A percentile compares a stretch with the other conserved stretches of the same genome.
These are phyloP conservation scores for Lasiosphaeriaceae sp. DNA, from an alignment of 495 filamentous ascomycete genomes.

Conservation along the genomic window DNA sequence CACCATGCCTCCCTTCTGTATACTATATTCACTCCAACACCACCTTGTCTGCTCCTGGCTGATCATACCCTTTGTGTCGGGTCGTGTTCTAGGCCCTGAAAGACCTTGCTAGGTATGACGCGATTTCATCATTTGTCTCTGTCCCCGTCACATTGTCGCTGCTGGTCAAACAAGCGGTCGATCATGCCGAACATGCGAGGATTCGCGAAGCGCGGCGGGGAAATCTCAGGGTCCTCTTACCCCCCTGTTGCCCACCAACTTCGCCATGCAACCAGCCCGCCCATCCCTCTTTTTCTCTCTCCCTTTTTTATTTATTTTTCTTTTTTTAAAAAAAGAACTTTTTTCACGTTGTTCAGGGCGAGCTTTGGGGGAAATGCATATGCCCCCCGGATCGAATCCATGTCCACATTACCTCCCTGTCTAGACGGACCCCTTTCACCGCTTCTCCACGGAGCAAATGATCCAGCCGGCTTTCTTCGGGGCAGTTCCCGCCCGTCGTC, in stretches of 20 bases:
- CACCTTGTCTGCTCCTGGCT: conserved; percentile 9
- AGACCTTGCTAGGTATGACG: conserved; percentile 46
- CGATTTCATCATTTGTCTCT: conserved; percentile 16
- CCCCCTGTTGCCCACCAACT: not conserved
- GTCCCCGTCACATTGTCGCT: conserved; percentile 9
- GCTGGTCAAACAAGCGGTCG: not conserved
- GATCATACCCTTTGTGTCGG: conserved; percentile 13
- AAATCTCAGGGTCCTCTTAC: conserved; percentile 4
- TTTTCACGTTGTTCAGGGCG: too few relatives aligned
- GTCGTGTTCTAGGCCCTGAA: conserved; percentile 37
- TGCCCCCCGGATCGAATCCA: too few relatives aligned
- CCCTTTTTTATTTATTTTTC: too few relatives aligned
- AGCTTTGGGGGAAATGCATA: too few relatives aligned
- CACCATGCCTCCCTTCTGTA: conserved; percentile 1
- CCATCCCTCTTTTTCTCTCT: too few relatives aligned
- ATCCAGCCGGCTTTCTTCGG: too few relatives aligned
- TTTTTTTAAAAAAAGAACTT: too few relatives aligned
- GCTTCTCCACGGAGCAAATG: too few relatives aligned
- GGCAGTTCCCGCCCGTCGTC: too few relatives aligned
- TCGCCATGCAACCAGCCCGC: not conserved
- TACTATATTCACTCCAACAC: too few relatives aligned
- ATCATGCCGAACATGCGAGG: not conserved
- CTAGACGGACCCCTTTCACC: too few relatives aligned
- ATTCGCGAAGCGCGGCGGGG: not conserved
- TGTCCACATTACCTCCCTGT: too few relatives aligned